Base-by-base conservation (phyloP, 1,284 basidiomycete genomes). In the Flammula alnicola region DNA sequence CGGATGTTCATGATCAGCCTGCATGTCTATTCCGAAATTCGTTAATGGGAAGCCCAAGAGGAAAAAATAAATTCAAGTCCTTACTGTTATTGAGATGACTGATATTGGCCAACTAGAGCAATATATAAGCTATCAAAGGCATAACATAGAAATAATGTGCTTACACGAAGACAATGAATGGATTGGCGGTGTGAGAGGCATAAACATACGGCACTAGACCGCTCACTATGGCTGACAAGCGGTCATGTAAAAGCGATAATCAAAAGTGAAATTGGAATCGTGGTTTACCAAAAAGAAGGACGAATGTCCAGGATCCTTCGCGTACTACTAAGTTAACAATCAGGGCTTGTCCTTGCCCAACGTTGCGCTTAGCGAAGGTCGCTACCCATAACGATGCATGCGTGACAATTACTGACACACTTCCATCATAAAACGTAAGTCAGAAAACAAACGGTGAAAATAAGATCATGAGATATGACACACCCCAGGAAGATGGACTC, bases 101-200 rank as follows among this genome's bases (percentile, higher is more conserved):
- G 44, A 29, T 22, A 46, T 41, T 26, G 36, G 42, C 43, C 38
- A 46, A 9, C 47, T 48, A 23, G 22, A 12, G 16, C 20, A 29
- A n/a, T 3, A 29, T 37, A 19, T 25, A 16, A 8, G 26, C 20
- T 6, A 14, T 29, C 9, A 37, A 10, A 22, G 16, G 10, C 11
- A 12, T 3, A 7, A 14, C 11, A 4, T 9, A 3, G 4, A 25
- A 5, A 25, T 14, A 31, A 6, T 9, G 14, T 9, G 16, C 50
- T 47, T 26, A 52, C 50, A 47, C 40, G 14, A 47, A 42, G 14
- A 47, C 23, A 20, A 47, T 39, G 23, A 52, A 52, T 8, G 50
- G 50, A 33, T 47, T 47, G 3, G 36, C 50, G 25, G 39, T 39
- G 4, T 44, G 44, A 12, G 33, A 47, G 5, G 35, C 25, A 26